These are phyloP conservation scores for Marasmius fiardii DNA, from an alignment of 1,284 basidiomycete genomes.

Conservation along the genomic window DNA sequence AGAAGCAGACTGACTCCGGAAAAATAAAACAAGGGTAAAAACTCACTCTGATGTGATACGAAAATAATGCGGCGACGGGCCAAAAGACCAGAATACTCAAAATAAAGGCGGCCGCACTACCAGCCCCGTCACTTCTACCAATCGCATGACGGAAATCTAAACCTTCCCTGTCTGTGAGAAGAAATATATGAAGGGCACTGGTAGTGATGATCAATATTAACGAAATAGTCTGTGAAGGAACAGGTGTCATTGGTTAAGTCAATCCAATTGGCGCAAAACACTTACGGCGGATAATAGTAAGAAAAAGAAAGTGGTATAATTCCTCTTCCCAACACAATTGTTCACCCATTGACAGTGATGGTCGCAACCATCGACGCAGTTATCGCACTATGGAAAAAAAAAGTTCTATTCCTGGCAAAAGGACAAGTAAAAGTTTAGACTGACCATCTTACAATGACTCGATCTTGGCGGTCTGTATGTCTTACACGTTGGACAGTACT, in stretches of 20 bases:
- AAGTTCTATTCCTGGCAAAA: slow-evolving; percentile 9
- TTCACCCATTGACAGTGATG: slow-evolving; percentile 96
- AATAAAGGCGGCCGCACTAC: slow-evolving; percentile 76
- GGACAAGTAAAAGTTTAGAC: slow-evolving; percentile 17
- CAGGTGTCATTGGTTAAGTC: slow-evolving; percentile 8
- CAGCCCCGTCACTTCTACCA: slow-evolving; percentile 43
- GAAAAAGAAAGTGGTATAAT: slow-evolving; percentile 87
- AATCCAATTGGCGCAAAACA: too few species aligned
- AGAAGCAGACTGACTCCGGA: slow-evolving; percentile 6
- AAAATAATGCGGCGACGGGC: slow-evolving; percentile 75
- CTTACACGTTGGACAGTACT: slow-evolving; percentile 89
- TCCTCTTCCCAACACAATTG: slow-evolving; percentile 88
- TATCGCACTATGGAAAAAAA: slow-evolving; percentile 67
- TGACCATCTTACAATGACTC: slow-evolving; percentile 89
- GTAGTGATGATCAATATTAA: slow-evolving; percentile 78
- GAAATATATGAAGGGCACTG: slow-evolving; percentile 75
- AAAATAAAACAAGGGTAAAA: background rate
- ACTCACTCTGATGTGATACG: slow-evolving; percentile 82
- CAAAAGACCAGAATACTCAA: slow-evolving; percentile 71
- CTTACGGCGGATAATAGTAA: slow-evolving; percentile 73
- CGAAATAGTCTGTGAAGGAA: slow-evolving; percentile 51
- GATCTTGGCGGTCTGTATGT: slow-evolving; percentile 88
- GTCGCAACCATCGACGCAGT: slow-evolving; percentile 88
- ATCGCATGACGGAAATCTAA: slow-evolving; percentile 60
- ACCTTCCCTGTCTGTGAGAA: slow-evolving; percentile 54